A percentile compares a stretch with the other conserved stretches of the same genome.
phyloP scores from a whole-genome alignment of 176 grass and related monocot genomes.

The Carex scoparia region DNA sequence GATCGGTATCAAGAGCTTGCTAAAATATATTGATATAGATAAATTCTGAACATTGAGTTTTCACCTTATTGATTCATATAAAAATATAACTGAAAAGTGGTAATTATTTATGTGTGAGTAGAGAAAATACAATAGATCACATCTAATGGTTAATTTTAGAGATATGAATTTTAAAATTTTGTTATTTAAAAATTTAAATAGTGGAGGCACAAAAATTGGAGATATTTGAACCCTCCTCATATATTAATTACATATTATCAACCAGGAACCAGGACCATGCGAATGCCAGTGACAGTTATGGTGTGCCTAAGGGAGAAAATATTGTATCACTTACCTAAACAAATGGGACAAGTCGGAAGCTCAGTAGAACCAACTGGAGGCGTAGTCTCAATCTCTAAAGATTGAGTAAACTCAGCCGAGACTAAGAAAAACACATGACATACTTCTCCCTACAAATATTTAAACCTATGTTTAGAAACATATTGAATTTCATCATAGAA shows the following conservation, averaged over 20 bases:
- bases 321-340: constrained; percentile 58
- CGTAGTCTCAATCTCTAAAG: constrained; percentile 44
- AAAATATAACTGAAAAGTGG: too few relatives aligned
- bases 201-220: too few relatives aligned
- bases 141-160: too few relatives aligned
- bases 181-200: too few relatives aligned
- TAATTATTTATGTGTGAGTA: too few relatives aligned
- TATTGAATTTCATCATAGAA: background rate
- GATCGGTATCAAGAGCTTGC: too few relatives aligned
- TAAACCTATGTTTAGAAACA: constrained; percentile 1
- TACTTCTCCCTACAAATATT: constrained; percentile 61
- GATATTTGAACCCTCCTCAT: background rate
- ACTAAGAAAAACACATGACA: constrained; percentile 79
- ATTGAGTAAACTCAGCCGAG: constrained; percentile 58
- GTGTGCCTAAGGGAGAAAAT: background rate
- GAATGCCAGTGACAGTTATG: background rate
- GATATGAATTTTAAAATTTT: too few relatives aligned
- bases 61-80: too few relatives aligned
- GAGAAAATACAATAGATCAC: too few relatives aligned
- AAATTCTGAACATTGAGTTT: too few relatives aligned
- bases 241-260: background rate
- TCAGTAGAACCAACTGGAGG: constrained; percentile 67
- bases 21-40: too few relatives aligned
- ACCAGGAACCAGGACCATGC: background rate
- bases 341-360: constrained; percentile 82